A percentile compares a stretch with the other conserved stretches of the same genome.
phyloP scores from a whole-genome alignment of 768 basidiomycete species.

The Tulasnella sp. region DNA sequence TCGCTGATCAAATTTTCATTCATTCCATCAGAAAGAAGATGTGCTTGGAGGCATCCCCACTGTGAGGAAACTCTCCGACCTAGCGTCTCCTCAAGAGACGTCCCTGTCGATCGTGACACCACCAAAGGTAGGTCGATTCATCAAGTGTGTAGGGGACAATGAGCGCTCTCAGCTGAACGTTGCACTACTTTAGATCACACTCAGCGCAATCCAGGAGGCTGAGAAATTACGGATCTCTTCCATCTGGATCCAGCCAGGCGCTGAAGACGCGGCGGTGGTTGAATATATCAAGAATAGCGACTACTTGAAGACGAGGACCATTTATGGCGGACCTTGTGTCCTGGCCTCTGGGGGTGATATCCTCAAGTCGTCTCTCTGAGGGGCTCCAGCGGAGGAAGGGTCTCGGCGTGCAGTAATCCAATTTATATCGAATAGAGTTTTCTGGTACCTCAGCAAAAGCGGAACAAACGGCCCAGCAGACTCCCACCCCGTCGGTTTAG shows the following conservation, averaged over 20 bases:
- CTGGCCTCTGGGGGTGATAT: constrained; percentile 56
- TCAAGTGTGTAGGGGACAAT: neutral
- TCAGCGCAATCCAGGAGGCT: constrained; percentile 52
- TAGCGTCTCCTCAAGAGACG: constrained; percentile 51
- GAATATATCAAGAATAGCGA: constrained; percentile 41
- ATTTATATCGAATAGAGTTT: too few relatives aligned
- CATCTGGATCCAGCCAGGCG: constrained; percentile 86
- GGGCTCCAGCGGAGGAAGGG: too few relatives aligned
- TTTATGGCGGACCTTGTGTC: constrained; percentile 75
- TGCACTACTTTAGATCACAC: constrained; percentile 45
- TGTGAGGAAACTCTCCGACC: constrained; percentile 42
- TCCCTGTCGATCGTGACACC: constrained; percentile 73
- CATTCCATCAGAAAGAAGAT: constrained; percentile 44
- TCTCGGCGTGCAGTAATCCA: too few relatives aligned
- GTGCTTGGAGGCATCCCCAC: constrained; percentile 58
- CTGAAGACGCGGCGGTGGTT: constrained; percentile 54
- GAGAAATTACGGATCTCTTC: constrained; percentile 59
- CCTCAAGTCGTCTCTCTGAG: too few relatives aligned
- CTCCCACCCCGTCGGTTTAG: too few relatives aligned
- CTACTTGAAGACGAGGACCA: constrained; percentile 41
- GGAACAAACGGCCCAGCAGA: neutral
- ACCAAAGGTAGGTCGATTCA: constrained; percentile 38
- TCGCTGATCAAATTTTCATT: neutral
- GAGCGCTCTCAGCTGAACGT: neutral
- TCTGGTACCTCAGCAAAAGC: too few relatives aligned